Percentiles rank a stretch among this genome's conserved stretches.
phyloP scores from a whole-genome alignment of 2,329 filamentous ascomycete genomes.

The Fusarium brachygibbosum region DNA sequence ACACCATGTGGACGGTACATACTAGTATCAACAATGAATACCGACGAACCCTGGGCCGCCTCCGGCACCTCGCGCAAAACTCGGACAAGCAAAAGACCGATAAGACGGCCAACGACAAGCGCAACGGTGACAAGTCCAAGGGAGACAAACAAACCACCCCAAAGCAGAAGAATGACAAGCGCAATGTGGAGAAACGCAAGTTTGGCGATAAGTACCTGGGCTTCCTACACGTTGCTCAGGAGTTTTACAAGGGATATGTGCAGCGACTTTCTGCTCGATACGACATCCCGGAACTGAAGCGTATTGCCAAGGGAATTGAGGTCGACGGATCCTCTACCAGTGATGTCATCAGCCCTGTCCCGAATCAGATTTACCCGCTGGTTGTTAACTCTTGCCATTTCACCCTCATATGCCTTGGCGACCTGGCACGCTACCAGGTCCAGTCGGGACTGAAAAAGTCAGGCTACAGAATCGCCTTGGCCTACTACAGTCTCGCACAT shows the following conservation, averaged over 20 bases:
- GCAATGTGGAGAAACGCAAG: constrained; percentile 75
- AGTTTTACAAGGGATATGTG: constrained; percentile 89
- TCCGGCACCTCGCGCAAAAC: constrained; percentile 64
- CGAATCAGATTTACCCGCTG: constrained; percentile 65
- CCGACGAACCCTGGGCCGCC: constrained; percentile 74
- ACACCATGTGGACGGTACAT: constrained; percentile 83
- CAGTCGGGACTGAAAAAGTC: constrained; percentile 80
- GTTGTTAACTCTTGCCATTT: constrained; percentile 83
- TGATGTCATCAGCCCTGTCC: constrained; percentile 60
- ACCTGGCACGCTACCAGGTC: constrained; percentile 87
- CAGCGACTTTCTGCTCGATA: constrained; percentile 77
- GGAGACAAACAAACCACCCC: constrained; percentile 43
- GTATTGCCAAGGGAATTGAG: constrained; percentile 59
- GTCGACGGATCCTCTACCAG: constrained; percentile 46
- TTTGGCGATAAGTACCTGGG: constrained; percentile 83
- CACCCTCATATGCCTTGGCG: constrained; percentile 87
- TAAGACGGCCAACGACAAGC: constrained; percentile 44
- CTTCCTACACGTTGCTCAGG: constrained; percentile 89
- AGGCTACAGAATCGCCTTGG: constrained; percentile 83
- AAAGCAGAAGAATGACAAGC: constrained; percentile 46
- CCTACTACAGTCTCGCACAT: constrained; percentile 87
- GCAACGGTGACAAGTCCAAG: constrained; percentile 45
- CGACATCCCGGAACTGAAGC: constrained; percentile 64
- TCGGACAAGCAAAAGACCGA: constrained; percentile 65
- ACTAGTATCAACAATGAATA: constrained; percentile 83